phyloP scores from a whole-genome alignment of 2,329 filamentous ascomycete genomes.

The Metarhizium album region DNA sequence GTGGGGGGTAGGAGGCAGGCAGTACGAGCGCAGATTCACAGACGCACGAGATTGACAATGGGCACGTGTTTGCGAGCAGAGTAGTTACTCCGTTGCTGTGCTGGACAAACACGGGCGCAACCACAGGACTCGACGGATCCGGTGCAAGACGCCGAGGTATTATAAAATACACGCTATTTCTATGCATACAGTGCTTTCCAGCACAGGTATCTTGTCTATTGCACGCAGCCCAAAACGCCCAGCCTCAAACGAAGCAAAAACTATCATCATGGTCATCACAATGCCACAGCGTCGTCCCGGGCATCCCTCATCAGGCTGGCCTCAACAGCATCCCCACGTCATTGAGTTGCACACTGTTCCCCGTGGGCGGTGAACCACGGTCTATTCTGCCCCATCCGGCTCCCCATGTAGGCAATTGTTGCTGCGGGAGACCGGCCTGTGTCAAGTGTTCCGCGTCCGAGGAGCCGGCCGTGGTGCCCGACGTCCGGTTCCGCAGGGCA shows the following conservation, averaged over 20 bases:
- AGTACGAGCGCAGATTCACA: background rate
- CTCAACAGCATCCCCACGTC: slow-evolving; percentile 23
- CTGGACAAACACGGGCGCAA: too few species aligned
- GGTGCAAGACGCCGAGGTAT: background rate
- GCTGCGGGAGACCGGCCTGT: slow-evolving; percentile 2
- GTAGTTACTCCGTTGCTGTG: too few species aligned
- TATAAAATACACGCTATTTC: background rate
- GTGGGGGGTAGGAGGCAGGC: too few species aligned
- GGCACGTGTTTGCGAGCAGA: too few species aligned
- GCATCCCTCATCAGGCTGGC: background rate
- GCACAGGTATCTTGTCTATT: slow-evolving; percentile 7
- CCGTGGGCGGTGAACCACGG: slow-evolving; percentile 13
- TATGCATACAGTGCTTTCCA: background rate
- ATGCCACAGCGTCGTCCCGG: background rate
- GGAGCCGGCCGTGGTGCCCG: background rate
- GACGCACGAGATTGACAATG: background rate
- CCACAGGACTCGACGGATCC: background rate
- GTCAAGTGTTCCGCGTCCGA: background rate
- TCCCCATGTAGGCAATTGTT: slow-evolving; percentile 15
- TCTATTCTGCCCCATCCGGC: slow-evolving; percentile 22
- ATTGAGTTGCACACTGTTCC: slow-evolving; percentile 17
- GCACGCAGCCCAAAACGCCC: slow-evolving; percentile 3
- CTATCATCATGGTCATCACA: background rate
- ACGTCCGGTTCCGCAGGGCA: slow-evolving; percentile 16
- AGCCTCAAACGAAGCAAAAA: background rate